Conservation (phyloP, 768 basidiomycete genomes). For the Collybia nuda region DNA sequence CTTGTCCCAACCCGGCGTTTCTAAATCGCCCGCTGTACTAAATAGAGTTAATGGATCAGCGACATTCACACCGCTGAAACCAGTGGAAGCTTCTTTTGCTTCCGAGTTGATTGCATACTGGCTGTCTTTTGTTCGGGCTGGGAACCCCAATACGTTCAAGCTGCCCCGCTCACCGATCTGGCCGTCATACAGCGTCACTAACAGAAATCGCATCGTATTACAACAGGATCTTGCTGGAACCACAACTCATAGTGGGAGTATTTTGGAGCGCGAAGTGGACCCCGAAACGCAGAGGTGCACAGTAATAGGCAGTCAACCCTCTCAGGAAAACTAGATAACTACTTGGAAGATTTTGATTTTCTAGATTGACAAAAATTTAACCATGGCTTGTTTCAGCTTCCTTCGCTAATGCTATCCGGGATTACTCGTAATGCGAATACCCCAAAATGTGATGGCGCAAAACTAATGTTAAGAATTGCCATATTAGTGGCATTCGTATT, state of each 20-base stretch:
- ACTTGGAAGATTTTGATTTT: too few species aligned
- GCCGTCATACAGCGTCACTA: conserved; percentile 29
- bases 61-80: conserved; percentile 1
- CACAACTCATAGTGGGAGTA: conserved; percentile 31
- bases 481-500: too few species aligned
- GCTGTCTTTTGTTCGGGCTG: conserved; percentile 58
- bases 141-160: conserved; percentile 53
- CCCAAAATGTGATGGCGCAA: too few species aligned
- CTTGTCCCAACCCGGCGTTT: neutral
- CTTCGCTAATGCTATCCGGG: too few species aligned
- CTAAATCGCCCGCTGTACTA: neutral
- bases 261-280: conserved; percentile 28
- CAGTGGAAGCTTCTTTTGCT: conserved; percentile 42
- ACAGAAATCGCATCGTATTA: conserved; percentile 37
- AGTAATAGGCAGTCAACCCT: too few species aligned
- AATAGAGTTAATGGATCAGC: conserved; percentile 12
- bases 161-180: conserved; percentile 48
- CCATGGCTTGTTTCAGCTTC: too few species aligned
- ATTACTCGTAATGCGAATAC: too few species aligned
- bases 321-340: too few species aligned
- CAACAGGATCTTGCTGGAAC: conserved; percentile 26
- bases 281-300: conserved; percentile 23
- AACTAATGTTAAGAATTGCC: too few species aligned
- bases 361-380: too few species aligned
- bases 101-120: conserved; percentile 61